A percentile compares a stretch with the other conserved stretches of the same genome.
These are phyloP conservation scores for Lentithecium fluviatile DNA, from an alignment of 495 filamentous ascomycete genomes.

Conservation along the genomic window DNA sequence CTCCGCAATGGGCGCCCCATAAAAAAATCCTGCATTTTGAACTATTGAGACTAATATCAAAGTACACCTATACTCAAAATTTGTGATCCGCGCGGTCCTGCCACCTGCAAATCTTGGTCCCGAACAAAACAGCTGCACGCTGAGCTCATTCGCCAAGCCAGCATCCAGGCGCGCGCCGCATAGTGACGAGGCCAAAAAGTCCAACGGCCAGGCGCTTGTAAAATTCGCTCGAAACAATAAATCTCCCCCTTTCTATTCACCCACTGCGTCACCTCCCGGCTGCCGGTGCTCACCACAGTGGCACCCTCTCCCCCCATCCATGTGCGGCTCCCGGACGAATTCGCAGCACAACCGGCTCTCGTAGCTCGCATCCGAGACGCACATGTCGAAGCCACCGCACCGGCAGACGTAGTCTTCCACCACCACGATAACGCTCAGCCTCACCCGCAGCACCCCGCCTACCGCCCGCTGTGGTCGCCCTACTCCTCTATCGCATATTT, in stretches of 20 bases:
- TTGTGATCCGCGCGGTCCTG: no score
- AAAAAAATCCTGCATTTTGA: no score
- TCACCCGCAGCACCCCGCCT: constrained; percentile 8
- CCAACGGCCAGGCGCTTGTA: background rate
- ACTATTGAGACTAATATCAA: no score
- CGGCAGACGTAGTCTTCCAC: background rate
- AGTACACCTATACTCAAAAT: no score
- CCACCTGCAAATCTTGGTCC: no score
- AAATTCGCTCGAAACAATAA: background rate
- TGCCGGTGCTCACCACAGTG: constrained; percentile 18
- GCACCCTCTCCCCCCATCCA: constrained; percentile 13
- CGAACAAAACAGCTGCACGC: no score
- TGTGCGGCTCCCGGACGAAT: constrained; percentile 28
- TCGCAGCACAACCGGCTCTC: constrained; percentile 22
- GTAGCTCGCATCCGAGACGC: constrained; percentile 20
- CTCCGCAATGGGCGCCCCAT: no score
- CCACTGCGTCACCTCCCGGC: constrained; percentile 2
- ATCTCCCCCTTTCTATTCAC: constrained; percentile 1
- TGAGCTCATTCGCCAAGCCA: constrained; percentile 6
- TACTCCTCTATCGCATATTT: constrained; percentile 17
- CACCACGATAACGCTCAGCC: background rate
- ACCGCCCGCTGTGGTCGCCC: constrained; percentile 16
- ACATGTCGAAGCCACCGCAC: constrained; percentile 13
- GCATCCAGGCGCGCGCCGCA: background rate
- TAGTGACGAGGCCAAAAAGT: constrained; percentile 1